Percentiles rank a stretch among this genome's conserved stretches.
These are phyloP conservation scores for Yarrowia keelungensis DNA, from an alignment of 805 yeast genomes.

Conservation along the genomic window DNA sequence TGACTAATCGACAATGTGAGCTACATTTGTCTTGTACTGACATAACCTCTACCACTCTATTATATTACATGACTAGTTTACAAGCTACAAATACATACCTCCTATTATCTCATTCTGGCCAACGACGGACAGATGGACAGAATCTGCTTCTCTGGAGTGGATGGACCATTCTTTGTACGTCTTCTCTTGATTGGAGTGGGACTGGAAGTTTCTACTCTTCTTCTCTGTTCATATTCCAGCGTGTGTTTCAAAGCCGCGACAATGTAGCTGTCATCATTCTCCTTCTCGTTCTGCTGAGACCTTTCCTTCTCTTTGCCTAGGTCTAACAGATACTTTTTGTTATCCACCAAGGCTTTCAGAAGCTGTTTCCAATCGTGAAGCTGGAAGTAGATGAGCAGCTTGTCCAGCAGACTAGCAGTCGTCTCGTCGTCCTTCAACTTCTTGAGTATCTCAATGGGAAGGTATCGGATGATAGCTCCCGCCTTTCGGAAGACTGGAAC, in stretches of 20 bases:
- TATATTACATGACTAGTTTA: background rate
- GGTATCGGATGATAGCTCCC: constrained; percentile 3
- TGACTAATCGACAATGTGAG: too few relatives aligned
- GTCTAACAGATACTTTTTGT: too few relatives aligned
- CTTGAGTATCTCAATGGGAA: background rate
- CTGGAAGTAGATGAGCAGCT: constrained; percentile 2
- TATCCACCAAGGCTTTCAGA: background rate
- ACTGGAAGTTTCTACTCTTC: background rate
- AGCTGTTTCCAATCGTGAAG: background rate
- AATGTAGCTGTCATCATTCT: background rate
- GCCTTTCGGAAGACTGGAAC: constrained; percentile 9
- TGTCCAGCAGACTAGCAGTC: background rate
- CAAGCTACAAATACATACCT: background rate
- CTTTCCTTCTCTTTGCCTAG: too few relatives aligned
- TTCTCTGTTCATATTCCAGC: background rate
- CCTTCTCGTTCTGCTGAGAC: background rate
- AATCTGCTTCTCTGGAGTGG: background rate
- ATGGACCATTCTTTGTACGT: background rate
- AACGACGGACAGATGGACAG: background rate
- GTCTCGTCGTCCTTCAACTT: background rate
- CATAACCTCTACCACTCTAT: background rate
- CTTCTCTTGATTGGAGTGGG: background rate
- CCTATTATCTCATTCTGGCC: background rate
- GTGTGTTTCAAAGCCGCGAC: background rate
- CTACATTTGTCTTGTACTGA: too few relatives aligned